Base-by-base conservation (phyloP, 2,329 filamentous ascomycete species). In the Aspergillus neoniger region DNA sequence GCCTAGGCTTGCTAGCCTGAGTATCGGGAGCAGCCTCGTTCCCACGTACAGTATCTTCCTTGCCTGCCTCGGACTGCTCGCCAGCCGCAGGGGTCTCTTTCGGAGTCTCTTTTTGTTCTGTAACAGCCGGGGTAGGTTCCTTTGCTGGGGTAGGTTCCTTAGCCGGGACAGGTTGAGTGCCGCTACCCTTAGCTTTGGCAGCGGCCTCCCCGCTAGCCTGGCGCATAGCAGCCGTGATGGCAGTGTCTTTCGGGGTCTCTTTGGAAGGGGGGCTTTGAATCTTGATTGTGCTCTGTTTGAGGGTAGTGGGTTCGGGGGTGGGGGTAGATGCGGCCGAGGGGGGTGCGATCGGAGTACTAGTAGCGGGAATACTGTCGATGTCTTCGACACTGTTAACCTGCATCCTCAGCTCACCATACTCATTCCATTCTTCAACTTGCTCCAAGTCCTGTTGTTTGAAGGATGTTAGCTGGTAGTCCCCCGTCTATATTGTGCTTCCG, bases 361-460 rank as follows among this genome's bases (percentile, higher is more conserved):
- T 73, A 64, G 67, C 70, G 14, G 70, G 67, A 58, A 75, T 69
- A 32, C 69, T 68, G 51, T 73, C 69, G 28, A 76, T 63, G 57
- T 76, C 74, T 70, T 70, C 62, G 50, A 75, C 70, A 57, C 70
- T 78, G 47, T 82, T 82, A 69, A 98, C 87, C 70, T 94, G 90
- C 77, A 94, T 87, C 76, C 92, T 92, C 63, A 99, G 85, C 79
- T 98, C 94, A 77, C 92, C 92, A 77, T 96, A 97, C 76, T 99
- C 95, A 81, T 99, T 99, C 95, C 94, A 98, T 75, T 99, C 95
- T 79, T 99, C 95, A 65, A 98, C 87, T 77, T 98, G 89, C 65
- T 94, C 90, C 53, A 97, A 84, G 75, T 97, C 95, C 93, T 97
- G 66, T 43, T 64, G 49, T 55, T 23, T 9, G 17, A 39, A 12